These are phyloP conservation scores for Allantophomopsis lycopodina DNA, from an alignment of 2,329 filamentous ascomycete genomes.

Conservation along the genomic window DNA sequence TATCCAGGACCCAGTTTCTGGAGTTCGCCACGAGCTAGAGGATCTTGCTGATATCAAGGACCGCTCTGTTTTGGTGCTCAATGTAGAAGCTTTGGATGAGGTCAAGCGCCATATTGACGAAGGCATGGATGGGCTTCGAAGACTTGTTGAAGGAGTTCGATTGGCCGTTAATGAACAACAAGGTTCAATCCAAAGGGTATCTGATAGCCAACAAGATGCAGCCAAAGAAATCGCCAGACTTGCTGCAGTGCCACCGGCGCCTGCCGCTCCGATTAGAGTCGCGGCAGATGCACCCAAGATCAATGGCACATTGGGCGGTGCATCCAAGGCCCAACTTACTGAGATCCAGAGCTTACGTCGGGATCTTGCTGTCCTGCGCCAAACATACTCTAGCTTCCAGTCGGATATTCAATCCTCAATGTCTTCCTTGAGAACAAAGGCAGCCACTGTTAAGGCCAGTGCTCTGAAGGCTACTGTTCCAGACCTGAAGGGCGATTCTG, in stretches of 20 bases:
- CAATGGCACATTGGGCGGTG: slow-evolving; percentile 12
- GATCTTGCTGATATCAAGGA: slow-evolving; percentile 91
- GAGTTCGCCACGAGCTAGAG: slow-evolving; percentile 92
- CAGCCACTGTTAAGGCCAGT: slow-evolving; percentile 62
- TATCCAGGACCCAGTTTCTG: slow-evolving; percentile 89
- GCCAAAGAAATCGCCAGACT: slow-evolving; percentile 67
- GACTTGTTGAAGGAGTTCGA: slow-evolving; percentile 75
- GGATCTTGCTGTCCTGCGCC: slow-evolving; percentile 80
- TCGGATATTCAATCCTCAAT: slow-evolving; percentile 82
- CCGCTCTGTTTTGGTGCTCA: slow-evolving; percentile 84
- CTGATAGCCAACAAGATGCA: slow-evolving; percentile 79
- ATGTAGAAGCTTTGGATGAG: slow-evolving; percentile 86
- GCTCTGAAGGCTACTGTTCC: slow-evolving; percentile 61
- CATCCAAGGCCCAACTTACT: slow-evolving; percentile 44
- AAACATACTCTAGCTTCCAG: slow-evolving; percentile 87
- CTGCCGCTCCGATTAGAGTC: slow-evolving; percentile 9
- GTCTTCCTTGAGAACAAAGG: slow-evolving; percentile 70
- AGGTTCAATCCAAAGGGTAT: slow-evolving; percentile 69
- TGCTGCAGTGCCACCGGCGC: slow-evolving; percentile 8
- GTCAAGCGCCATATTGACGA: slow-evolving; percentile 96
- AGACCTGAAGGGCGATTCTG: slow-evolving; percentile 61
- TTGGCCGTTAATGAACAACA: slow-evolving; percentile 75
- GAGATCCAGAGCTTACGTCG: slow-evolving; percentile 75
- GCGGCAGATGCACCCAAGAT: slow-evolving; percentile 11
- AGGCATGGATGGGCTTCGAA: slow-evolving; percentile 65